A percentile compares a stretch with the other conserved stretches of the same genome.
Evolutionary conservation across 345 rosid genomes (phyloP).

Genomic region (Nasturtium officinale): DNA sequence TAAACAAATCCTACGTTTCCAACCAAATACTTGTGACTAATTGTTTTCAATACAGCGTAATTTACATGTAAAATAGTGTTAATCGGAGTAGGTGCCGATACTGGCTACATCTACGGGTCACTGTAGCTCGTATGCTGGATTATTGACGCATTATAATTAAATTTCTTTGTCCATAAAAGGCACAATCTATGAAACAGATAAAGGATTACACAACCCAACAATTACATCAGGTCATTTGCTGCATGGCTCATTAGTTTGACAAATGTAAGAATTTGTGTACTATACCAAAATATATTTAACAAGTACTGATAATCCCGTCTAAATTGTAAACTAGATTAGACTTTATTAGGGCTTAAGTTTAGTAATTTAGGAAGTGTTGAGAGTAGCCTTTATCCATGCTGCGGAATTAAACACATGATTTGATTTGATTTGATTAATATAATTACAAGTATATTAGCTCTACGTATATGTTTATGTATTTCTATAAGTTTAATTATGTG

Average conservation of each 20-base stretch:
- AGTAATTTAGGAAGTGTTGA: background rate
- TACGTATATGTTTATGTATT: background rate
- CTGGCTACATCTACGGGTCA: slow-evolving; percentile 20
- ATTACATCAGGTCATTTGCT: slow-evolving; percentile 14
- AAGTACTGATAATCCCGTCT: background rate
- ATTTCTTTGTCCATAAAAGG: background rate
- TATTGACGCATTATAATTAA: background rate
- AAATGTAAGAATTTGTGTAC: background rate
- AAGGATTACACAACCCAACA: background rate
- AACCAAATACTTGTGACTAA: background rate
- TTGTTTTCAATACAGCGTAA: background rate
- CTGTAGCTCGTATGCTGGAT: slow-evolving; percentile 6
- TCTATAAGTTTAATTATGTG: background rate
- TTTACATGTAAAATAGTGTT: slow-evolving; percentile 16
- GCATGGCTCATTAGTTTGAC: background rate
- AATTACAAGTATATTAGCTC: background rate
- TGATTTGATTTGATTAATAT: background rate
- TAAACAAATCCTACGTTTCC: slow-evolving; percentile 8
- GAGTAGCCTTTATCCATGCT: background rate
- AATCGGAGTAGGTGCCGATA: slow-evolving; percentile 25
- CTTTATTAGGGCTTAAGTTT: background rate
- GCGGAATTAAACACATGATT: background rate
- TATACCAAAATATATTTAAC: background rate
- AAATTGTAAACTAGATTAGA: background rate
- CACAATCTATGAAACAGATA: background rate